A percentile compares a stretch with the other conserved stretches of the same genome.
These are phyloP conservation scores for Rhynchospora tenuis DNA, from an alignment of 176 grass and related monocot genomes.

Conservation along the genomic window DNA sequence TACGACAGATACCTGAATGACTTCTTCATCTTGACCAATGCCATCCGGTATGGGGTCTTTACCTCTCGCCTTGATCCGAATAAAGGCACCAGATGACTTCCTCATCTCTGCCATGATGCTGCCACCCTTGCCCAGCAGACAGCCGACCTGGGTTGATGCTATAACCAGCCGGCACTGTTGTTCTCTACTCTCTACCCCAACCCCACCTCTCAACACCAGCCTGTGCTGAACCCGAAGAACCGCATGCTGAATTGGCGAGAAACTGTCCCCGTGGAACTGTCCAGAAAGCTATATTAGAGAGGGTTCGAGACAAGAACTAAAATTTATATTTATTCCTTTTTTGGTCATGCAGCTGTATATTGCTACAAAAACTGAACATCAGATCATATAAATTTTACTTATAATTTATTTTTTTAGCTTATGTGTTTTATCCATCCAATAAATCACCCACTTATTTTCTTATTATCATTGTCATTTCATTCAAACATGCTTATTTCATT, in stretches of 20 bases:
- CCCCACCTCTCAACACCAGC: constrained; percentile 38
- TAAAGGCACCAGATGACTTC: constrained; percentile 79
- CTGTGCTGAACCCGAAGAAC: constrained; percentile 75
- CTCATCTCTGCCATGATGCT: constrained; percentile 90
- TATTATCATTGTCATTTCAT: neutral
- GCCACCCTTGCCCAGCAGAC: constrained; percentile 89
- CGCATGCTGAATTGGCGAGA: constrained; percentile 84
- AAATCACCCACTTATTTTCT: neutral
- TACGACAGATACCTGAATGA: constrained; percentile 59
- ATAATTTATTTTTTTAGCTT: neutral
- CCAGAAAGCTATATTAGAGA: neutral
- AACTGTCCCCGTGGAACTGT: constrained; percentile 71
- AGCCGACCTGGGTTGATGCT: constrained; percentile 77
- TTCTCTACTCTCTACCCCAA: constrained; percentile 48
- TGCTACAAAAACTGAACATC: neutral
- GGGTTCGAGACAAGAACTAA: constrained; percentile 1
- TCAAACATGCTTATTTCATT: neutral
- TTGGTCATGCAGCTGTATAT: neutral
- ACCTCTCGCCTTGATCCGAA: constrained; percentile 72
- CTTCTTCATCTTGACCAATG: constrained; percentile 64
- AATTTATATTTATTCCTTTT: neutral
- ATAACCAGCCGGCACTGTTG: constrained; percentile 50
- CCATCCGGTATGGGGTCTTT: constrained; percentile 70
- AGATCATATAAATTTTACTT: neutral
- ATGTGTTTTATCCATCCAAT: neutral